These are phyloP conservation scores for Paecilomyces dactylethromorphus DNA, from an alignment of 2,329 filamentous ascomycete species.

Conservation along the genomic window DNA sequence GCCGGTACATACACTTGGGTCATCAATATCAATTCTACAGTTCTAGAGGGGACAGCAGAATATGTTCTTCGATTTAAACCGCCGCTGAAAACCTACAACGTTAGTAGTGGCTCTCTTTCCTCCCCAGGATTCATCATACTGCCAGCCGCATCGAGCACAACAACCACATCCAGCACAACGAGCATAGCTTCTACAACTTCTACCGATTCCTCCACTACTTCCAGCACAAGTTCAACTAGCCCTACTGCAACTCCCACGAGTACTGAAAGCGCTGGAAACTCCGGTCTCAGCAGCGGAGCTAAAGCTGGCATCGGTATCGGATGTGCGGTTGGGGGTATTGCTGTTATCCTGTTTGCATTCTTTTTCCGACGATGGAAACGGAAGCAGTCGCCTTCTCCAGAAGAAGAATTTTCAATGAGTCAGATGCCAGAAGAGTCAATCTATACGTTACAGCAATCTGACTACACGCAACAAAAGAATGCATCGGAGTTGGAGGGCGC, in stretches of 20 bases:
- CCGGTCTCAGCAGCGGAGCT: not conserved
- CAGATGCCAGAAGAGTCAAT: not conserved
- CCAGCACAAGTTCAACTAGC: not conserved
- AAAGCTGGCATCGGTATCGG: not conserved
- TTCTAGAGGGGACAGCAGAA: slow-evolving; percentile 4
- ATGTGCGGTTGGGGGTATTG: not conserved
- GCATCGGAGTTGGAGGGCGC: not conserved
- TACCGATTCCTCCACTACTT: not conserved
- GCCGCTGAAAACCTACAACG: slow-evolving; percentile 1
- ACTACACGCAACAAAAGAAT: not conserved
- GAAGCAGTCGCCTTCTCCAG: not conserved
- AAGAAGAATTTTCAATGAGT: not conserved
- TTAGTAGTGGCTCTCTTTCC: not conserved
- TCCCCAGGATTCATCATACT: not conserved
- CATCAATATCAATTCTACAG: slow-evolving; percentile 2
- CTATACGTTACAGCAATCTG: not conserved
- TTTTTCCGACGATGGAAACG: not conserved
- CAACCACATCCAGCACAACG: too few species aligned
- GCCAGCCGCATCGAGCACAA: not conserved
- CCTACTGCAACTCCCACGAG: not conserved
- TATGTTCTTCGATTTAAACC: slow-evolving; percentile 3
- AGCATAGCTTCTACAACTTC: not conserved
- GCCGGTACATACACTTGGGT: slow-evolving; percentile 3
- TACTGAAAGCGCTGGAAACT: not conserved
- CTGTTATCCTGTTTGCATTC: not conserved